Evolutionary conservation across 2,329 filamentous ascomycete species (phyloP), one percentile per base, ranked within the genome.

Genomic region (Bipolaris oryzae): DNA sequence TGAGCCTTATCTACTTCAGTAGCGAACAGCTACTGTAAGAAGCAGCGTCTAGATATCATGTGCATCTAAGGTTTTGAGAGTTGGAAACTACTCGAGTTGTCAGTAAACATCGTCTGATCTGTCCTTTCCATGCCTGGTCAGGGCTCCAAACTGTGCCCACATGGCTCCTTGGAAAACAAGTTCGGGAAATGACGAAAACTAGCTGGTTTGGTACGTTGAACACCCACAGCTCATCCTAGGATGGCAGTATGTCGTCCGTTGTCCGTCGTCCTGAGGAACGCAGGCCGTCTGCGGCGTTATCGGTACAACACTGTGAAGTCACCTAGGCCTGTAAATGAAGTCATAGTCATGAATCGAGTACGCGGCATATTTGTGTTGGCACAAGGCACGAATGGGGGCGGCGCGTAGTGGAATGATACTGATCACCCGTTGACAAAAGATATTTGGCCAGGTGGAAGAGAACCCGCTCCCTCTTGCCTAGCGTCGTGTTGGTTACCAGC

Each of bases 401-500:
- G 25, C 38, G 23, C 48, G 23, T 42, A 39, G 42, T 46, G 50
- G 45, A 42, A 47, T 25, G 25, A 39, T 49, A 45, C 20, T 50
- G 55, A 54, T 54, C 50, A 57, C 39, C 55, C 38, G 50, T 23
- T 16, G 21, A 45, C 31, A 44, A 37, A 44, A 25, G 25, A 20
- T 18, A 33, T 45, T 41, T 31, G 39, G 44, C n/a, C 50, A 23
- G n/a, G 21, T 18, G 33, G 44, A 15, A 45, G 25, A 23, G 20
- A 37, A 15, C 20, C 18, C 34, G 25, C 33, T 28, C 37, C 34
- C 33, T 45, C 31, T 31, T 15, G 31, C 16, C 41, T 54, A 54
- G 55, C 55, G 55, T 41, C 43, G 41, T 54, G 44, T 57, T 54
- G 55, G 50, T 37, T 21, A 46, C 50, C 48, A 38, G 50, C 44